Base-by-base conservation (phyloP, 768 basidiomycete genomes). In the Mrakia hoshinonis region DNA sequence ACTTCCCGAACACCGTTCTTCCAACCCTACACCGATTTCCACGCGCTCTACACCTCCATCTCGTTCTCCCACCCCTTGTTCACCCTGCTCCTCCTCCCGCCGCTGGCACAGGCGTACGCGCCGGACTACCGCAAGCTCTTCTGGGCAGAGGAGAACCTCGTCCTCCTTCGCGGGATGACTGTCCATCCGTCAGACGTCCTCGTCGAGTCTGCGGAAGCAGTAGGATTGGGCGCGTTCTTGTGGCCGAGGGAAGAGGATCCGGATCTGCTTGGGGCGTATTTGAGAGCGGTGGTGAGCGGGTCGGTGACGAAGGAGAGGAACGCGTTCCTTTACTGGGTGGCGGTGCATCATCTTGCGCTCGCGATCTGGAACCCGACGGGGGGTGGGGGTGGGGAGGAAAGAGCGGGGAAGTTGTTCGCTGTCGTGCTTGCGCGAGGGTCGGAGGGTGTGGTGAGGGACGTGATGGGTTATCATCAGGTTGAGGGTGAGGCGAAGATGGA, bases 1-100 rank as follows among this genome's bases (percentile, higher is more conserved):
- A 91, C n/a, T 87, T 88, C 0, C 73, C 82, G 52, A 26, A 49
- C 87, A 0, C 91, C 93, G 0, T 97, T 97, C 82, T 96, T 87
- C 82, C 92, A 95, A 78, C 91, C 89, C 76, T 98, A 92, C 81
- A 89, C 89, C 18, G 93, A 96, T 79, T 88, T 96, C 77, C 83
- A 95, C 69, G 87, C 85, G 1, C 81, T 97, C n/a, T 98, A 94
- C 80, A 90, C 91, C 76, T 85, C 91, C 4, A 87, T 92, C 75
- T 97, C 94, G 10, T 94, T 94, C 79, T 85, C 87, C 2, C 86
- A 97, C 76, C 83, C 84, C 0, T 79, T 86, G 1, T 98, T 98
- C 76, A 86, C 85, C 15, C 82, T 84, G 2, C 83, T 95, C 15
- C 83, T 96, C 18, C 82, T 94, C 9, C 85, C 89, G 0, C 89